Evolutionary conservation across 306 rosid genomes (phyloP).

Genomic region (Medicago lupulina): DNA sequence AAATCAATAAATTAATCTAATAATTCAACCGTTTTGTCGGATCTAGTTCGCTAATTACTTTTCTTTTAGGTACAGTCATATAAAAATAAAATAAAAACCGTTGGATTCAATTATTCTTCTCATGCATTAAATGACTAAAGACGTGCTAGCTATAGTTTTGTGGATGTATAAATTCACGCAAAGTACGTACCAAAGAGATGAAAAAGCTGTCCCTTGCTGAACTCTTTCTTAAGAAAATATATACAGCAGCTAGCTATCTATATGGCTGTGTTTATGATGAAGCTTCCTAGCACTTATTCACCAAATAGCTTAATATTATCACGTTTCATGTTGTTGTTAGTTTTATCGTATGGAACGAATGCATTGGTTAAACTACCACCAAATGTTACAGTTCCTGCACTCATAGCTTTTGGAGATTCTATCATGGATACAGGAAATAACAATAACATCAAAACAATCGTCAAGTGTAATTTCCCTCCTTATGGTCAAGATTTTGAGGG

Average conservation of each 20-base stretch:
- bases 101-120: background rate
- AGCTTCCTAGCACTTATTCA: background rate
- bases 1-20: background rate
- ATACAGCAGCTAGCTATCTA: background rate
- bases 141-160: background rate
- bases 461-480: conserved; percentile 52
- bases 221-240: background rate
- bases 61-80: background rate
- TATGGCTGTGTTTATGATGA: background rate
- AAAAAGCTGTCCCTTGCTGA: background rate
- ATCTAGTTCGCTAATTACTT: background rate
- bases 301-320: background rate
- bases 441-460: conserved; percentile 43
- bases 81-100: background rate
- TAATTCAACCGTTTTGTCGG: background rate
- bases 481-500: conserved; percentile 51
- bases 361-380: conserved; percentile 46
- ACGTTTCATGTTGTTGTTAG: conserved; percentile 35
- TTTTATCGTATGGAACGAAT: conserved; percentile 30
- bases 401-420: conserved; percentile 76
- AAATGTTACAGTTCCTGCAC: conserved; percentile 60
- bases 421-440: conserved; percentile 85
- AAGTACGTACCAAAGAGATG: background rate
- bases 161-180: background rate
- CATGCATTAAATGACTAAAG: conserved; percentile 1